Evolutionary conservation across 345 rosid species (phyloP), one percentile per base, ranked within the genome.

Genomic region (Aurinia saxatilis): DNA sequence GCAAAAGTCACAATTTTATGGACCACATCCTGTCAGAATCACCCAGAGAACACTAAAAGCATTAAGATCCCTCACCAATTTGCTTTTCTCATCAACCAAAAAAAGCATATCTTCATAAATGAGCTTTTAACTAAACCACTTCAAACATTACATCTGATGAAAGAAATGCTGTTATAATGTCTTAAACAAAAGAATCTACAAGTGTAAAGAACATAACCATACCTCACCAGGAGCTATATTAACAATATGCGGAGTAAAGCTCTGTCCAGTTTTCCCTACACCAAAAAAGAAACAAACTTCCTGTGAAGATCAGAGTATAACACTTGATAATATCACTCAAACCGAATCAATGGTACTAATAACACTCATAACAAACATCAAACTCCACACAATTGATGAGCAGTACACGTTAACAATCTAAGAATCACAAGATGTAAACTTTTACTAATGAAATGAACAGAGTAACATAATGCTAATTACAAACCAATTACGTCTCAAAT

Each of bases 191-290:
- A 68, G 1, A 55, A 44, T 44, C 27, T 47, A 7, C 1, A 29
- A 23, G 30, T 41, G 18, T n/a, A 49, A 13, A 56, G 35, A 49
- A 54, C 42, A 64, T 58, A 19, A 46, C 63, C n/a, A 46, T 78
- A 92, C 99, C 90, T 92, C 99, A 49, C 95, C 97, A 58, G 85
- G 82, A 67, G 84, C 78, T 72, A 85, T 84, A 73, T 75, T 72
- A 37, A 92, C 79, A 8, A 89, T 81, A 80, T 89, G 90, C 1
- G 95, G 90, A 21, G 81, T 82, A 76, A 92, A 87, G 59, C 90
- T 85, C 30, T 85, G 87, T 44, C 97, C 96, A 5, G 81, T 73
- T 60, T 74, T 79, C 60, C 90, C 97, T 89, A 77, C 77, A 82
- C 13, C 3, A 45, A 33, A 15, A 46, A 19, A 36, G 5, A 14